Conservation (phyloP, 805 yeast genomes). For the Cyberlindnera euphorbiiphila region DNA sequence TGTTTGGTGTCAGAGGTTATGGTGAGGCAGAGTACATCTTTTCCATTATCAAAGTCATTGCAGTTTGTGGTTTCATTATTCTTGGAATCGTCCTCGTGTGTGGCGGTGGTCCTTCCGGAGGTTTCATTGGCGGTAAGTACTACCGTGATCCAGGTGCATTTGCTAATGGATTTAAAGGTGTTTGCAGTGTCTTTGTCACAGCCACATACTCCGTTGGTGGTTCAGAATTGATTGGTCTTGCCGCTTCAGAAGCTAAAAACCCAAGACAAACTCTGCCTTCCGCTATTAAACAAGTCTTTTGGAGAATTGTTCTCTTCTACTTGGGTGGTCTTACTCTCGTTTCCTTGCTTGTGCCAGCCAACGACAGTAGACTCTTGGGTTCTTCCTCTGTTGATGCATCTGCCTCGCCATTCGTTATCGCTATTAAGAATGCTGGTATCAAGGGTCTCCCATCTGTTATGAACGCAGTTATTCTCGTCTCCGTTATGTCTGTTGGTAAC, state of each 20-base stretch:
- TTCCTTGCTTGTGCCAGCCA: slow-evolving; percentile 45
- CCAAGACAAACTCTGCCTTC: slow-evolving; percentile 46
- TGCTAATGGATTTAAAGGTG: slow-evolving; percentile 51
- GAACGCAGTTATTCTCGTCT: slow-evolving; percentile 38
- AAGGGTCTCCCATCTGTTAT: slow-evolving; percentile 36
- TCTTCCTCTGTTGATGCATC: slow-evolving; percentile 28
- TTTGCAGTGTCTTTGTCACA: slow-evolving; percentile 50
- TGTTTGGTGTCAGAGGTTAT: slow-evolving; percentile 52
- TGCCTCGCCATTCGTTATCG: slow-evolving; percentile 50
- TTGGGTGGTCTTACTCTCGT: slow-evolving; percentile 41
- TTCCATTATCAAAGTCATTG: slow-evolving; percentile 44
- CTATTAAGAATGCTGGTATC: slow-evolving; percentile 36
- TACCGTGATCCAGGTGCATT: slow-evolving; percentile 63
- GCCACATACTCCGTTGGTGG: slow-evolving; percentile 55
- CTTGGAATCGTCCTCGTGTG: slow-evolving; percentile 46
- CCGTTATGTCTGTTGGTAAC: slow-evolving; percentile 45
- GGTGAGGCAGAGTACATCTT: slow-evolving; percentile 53
- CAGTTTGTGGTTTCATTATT: slow-evolving; percentile 51
- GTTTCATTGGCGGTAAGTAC: slow-evolving; percentile 41
- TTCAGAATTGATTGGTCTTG: slow-evolving; percentile 48
- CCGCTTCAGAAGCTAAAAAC: slow-evolving; percentile 45
- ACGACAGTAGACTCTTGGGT: slow-evolving; percentile 33
- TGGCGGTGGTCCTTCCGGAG: slow-evolving; percentile 46
- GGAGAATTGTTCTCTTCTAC: slow-evolving; percentile 50
- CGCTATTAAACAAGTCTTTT: slow-evolving; percentile 53